phyloP scores from a whole-genome alignment of 1,139 yeast genomes.

The Lipomyces yarrowii region DNA sequence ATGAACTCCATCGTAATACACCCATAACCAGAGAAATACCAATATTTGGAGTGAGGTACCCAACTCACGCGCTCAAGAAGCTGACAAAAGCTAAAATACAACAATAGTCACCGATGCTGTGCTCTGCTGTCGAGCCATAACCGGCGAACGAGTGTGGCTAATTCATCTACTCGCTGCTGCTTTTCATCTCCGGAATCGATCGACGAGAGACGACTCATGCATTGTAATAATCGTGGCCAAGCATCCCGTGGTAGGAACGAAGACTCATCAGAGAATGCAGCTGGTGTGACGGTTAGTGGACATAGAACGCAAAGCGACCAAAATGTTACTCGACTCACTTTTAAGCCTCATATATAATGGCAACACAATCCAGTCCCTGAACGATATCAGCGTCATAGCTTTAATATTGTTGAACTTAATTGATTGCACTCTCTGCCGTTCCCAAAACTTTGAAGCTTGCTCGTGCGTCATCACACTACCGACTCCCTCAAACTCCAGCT shows the following conservation, averaged over 20 bases:
- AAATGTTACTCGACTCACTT: constrained; percentile 11
- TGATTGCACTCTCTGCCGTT: constrained; percentile 39
- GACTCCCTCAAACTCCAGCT: constrained; percentile 51
- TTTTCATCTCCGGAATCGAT: constrained; percentile 55
- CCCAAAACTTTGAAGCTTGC: constrained; percentile 47
- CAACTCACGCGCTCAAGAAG: not conserved
- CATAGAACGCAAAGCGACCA: constrained; percentile 15
- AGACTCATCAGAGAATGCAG: constrained; percentile 13
- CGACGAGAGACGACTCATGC: constrained; percentile 57
- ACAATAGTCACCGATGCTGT: not conserved
- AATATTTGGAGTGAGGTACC: not conserved
- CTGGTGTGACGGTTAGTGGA: constrained; percentile 14
- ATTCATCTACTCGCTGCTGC: constrained; percentile 55
- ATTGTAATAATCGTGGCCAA: constrained; percentile 51
- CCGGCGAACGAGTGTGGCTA: constrained; percentile 32
- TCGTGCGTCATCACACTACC: constrained; percentile 41
- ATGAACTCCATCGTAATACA: not conserved
- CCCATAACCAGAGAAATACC: not conserved
- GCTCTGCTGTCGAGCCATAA: not conserved
- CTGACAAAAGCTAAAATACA: not conserved
- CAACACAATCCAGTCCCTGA: constrained; percentile 43
- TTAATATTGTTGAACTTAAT: constrained; percentile 38
- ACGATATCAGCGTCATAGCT: constrained; percentile 40
- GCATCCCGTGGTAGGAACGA: constrained; percentile 39
- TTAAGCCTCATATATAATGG: constrained; percentile 42